Evolutionary conservation across 1,284 basidiomycete species (phyloP).

Genomic region (Uromyces viciae-fabae): DNA sequence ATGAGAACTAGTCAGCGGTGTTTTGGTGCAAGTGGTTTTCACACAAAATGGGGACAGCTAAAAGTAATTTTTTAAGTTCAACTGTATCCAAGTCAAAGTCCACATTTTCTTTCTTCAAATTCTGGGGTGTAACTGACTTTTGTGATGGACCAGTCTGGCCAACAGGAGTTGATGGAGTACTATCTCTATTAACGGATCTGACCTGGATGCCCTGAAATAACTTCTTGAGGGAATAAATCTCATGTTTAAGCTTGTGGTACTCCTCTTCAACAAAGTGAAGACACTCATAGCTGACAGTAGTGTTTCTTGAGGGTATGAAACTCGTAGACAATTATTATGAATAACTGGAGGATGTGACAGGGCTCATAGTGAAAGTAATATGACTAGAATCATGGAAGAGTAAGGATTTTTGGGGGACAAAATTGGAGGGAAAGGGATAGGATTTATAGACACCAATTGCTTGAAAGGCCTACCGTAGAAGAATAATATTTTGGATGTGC

Average conservation of each 20-base stretch:
- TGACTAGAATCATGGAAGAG: too few species aligned
- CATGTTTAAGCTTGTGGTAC: background rate
- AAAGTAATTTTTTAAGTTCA: constrained; percentile 3
- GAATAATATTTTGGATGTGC: too few species aligned
- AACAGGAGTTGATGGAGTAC: background rate
- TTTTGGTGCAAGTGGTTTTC: background rate
- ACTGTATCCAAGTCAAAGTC: constrained; percentile 6
- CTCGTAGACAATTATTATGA: too few species aligned
- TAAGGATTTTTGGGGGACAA: too few species aligned
- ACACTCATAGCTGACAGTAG: background rate
- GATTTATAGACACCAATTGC: too few species aligned
- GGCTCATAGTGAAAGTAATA: too few species aligned
- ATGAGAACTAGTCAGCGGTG: background rate
- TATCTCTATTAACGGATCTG: background rate
- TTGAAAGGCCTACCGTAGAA: too few species aligned
- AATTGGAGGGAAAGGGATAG: too few species aligned
- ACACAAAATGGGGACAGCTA: background rate
- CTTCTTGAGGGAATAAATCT: background rate
- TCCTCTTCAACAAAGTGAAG: background rate
- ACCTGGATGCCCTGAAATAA: background rate
- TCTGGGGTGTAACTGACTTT: background rate
- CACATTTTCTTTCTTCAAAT: background rate
- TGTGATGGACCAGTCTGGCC: background rate
- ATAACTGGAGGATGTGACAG: too few species aligned
- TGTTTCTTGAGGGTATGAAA: too few species aligned